Conservation (phyloP, 441 rosid genomes). For the Gossypium laxum region DNA sequence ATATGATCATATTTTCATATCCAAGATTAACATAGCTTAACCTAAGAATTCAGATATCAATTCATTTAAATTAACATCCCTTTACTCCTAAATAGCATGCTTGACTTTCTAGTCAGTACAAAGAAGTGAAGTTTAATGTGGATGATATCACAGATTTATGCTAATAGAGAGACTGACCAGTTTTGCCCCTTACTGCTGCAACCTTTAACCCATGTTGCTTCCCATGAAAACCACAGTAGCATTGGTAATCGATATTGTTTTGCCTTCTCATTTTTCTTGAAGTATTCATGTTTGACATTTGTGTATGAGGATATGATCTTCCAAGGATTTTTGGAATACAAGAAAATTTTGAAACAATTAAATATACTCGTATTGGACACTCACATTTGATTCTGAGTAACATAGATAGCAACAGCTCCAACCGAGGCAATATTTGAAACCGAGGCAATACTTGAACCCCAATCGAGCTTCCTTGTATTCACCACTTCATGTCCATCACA, state of each 20-base stretch:
- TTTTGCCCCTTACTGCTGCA: not conserved
- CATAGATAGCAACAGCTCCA: not conserved
- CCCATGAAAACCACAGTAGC: constrained; percentile 1
- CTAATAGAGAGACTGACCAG: not conserved
- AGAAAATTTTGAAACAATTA: too few relatives aligned
- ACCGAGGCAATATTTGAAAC: not conserved
- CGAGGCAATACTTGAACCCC: not conserved
- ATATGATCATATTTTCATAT: not conserved
- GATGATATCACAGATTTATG: not conserved
- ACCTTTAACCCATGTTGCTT: not conserved
- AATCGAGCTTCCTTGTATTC: not conserved
- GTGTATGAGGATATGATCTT: too few relatives aligned
- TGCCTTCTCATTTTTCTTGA: too few relatives aligned
- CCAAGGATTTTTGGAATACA: too few relatives aligned
- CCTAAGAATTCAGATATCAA: not conserved
- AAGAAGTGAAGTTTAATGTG: not conserved
- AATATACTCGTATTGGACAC: too few relatives aligned
- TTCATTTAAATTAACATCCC: not conserved
- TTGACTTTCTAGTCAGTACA: not conserved
- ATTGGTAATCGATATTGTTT: too few relatives aligned
- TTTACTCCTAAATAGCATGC: not conserved
- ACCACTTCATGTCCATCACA: not conserved
- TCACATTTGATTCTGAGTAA: too few relatives aligned
- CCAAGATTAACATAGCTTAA: not conserved
- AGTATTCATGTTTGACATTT: too few relatives aligned